Evolutionary conservation across 2,329 filamentous ascomycete genomes (phyloP).

Genomic region (Biscogniauxia marginata): DNA sequence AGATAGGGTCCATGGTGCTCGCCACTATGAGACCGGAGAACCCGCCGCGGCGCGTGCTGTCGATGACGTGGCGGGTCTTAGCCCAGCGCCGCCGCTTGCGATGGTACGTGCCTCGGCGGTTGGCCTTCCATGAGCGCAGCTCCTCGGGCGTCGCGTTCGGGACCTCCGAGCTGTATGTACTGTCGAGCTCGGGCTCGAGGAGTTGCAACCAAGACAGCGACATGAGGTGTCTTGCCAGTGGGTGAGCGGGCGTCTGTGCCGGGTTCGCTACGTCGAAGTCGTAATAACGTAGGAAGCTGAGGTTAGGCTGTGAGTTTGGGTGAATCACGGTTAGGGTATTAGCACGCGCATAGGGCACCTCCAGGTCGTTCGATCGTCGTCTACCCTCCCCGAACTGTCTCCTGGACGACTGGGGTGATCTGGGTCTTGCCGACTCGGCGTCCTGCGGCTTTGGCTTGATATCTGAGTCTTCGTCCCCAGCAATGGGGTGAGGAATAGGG

Average conservation of each 20-base stretch:
- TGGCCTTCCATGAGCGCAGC: slow-evolving; percentile 72
- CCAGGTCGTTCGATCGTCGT: slow-evolving; percentile 43
- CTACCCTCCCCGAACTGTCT: slow-evolving; percentile 8
- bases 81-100: slow-evolving; percentile 86
- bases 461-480: background rate
- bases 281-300: slow-evolving; percentile 86
- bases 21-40: slow-evolving; percentile 85
- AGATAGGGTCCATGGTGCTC: slow-evolving; percentile 75
- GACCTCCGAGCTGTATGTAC: slow-evolving; percentile 68
- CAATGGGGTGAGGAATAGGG: background rate
- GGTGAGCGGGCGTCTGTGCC: slow-evolving; percentile 64
- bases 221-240: slow-evolving; percentile 77
- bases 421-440: slow-evolving; percentile 5
- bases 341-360: slow-evolving; percentile 63
- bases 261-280: slow-evolving; percentile 72
- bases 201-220: slow-evolving; percentile 91
- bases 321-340: slow-evolving; percentile 84
- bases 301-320: slow-evolving; percentile 80
- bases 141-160: slow-evolving; percentile 56
- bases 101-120: slow-evolving; percentile 80
- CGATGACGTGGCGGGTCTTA: slow-evolving; percentile 68
- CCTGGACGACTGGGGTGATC: slow-evolving; percentile 12
- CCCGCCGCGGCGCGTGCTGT: slow-evolving; percentile 69
- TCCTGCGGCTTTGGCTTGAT: background rate
- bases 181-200: slow-evolving; percentile 71